Conservation (phyloP, 805 yeast species). For the Nakazawaea populi region DNA sequence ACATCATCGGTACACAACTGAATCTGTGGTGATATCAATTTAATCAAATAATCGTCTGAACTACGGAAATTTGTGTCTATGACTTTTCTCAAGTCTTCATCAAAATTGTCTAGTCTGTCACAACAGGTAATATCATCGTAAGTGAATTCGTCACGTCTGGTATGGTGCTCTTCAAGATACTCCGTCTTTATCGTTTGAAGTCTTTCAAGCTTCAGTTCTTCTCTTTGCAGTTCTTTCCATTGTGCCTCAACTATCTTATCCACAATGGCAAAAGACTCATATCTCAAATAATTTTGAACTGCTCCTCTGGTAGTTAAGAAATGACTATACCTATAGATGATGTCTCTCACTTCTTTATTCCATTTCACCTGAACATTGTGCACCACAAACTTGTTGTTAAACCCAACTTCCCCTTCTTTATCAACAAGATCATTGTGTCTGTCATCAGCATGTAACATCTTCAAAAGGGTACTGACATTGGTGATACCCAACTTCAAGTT, state of each 20-base stretch:
- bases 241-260: slow-evolving; percentile 42
- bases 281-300: slow-evolving; percentile 34
- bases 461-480: slow-evolving; percentile 9
- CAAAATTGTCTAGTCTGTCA: slow-evolving; percentile 41
- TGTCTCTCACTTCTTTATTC: slow-evolving; percentile 66
- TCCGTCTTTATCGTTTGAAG: slow-evolving; percentile 11
- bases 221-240: neutral
- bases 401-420: slow-evolving; percentile 18
- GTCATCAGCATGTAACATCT: slow-evolving; percentile 2
- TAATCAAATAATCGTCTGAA: slow-evolving; percentile 55
- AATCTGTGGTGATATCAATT: slow-evolving; percentile 75
- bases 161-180: slow-evolving; percentile 16
- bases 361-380: slow-evolving; percentile 74
- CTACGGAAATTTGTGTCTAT: slow-evolving; percentile 31
- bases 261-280: slow-evolving; percentile 43
- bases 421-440: neutral
- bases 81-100: slow-evolving; percentile 41
- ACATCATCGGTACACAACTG: slow-evolving; percentile 50
- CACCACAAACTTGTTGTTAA: slow-evolving; percentile 64
- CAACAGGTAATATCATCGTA: slow-evolving; percentile 10
- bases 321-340: slow-evolving; percentile 53
- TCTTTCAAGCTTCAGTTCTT: neutral
- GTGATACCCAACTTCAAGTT: slow-evolving; percentile 5
- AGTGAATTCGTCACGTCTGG: slow-evolving; percentile 4
- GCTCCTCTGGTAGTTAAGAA: slow-evolving; percentile 40